Evolutionary conservation across 106 monocot genomes (phyloP), one percentile per base, ranked within the genome.

Genomic region (Allium cepa): DNA sequence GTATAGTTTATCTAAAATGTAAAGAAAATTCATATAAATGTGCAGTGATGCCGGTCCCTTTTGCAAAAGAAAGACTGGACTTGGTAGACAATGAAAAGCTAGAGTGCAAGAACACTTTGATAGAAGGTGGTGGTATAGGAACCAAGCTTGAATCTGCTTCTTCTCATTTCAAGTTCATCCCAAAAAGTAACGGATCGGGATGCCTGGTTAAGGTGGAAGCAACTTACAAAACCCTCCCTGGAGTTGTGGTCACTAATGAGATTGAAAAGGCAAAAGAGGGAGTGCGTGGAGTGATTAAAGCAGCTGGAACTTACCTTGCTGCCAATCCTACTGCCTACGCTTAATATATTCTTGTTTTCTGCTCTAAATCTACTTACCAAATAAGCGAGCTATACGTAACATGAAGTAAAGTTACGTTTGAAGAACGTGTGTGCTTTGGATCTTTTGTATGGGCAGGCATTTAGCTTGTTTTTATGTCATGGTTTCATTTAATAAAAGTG

Each of bases 1-100:
- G 4, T 9, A 26, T 26, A 17, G 17, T 60, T 4, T 7, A 22
- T 60, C 10, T 26, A 60, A 60, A 60, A 60, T 60, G 22, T 26
- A 60, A 4, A 9, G 4, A 14, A 17, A 17, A 10, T 62, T 0
- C 22, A 17, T 36, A 7, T 62, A 9, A 64, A 64, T 64, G 14
- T 60, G 59, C 74, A 74, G 67, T 8, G 1, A 51, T 60, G 47
- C 66, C 74, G 3, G 66, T 60, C 9, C 8, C 18, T 12, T 59
- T 22, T n/a, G 59, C 60, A 8, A 81, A 81, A 69, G 81, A 81
- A 63, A 67, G 63, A 6, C 47, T 81, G 17, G 81, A 81, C 2
- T 81, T 73, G 45, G 16, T 75, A 11, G 79, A 80, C 70, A 10
- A 65, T 14, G 75, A 60, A 18, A 80, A 80, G 52, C 59, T 69